Evolutionary conservation across 768 basidiomycete genomes (phyloP).

Genomic region (Vararia minispora): DNA sequence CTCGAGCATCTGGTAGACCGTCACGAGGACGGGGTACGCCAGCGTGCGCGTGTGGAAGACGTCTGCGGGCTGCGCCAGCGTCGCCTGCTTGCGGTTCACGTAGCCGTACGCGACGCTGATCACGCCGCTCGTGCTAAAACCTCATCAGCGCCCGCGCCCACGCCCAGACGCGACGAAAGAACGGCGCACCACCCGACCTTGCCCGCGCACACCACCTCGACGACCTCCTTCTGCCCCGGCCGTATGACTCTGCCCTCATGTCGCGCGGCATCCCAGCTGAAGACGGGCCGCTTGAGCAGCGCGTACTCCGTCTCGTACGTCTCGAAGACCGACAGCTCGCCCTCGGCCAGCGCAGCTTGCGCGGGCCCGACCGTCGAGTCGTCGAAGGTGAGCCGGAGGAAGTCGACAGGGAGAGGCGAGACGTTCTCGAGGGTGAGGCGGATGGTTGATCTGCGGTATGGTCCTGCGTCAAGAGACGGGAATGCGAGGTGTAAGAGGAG

Average conservation of each 20-base stretch:
- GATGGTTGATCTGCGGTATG: conserved; percentile 54
- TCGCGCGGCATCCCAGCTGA: conserved; percentile 55
- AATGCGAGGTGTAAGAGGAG: not conserved
- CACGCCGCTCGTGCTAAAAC: conserved; percentile 56
- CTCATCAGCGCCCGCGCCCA: conserved; percentile 1
- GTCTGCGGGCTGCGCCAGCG: conserved; percentile 24
- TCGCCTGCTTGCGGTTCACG: conserved; percentile 34
- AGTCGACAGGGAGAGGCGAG: conserved; percentile 73
- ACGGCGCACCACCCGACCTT: conserved; percentile 81
- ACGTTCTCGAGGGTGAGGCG: conserved; percentile 87
- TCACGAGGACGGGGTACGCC: conserved; percentile 81
- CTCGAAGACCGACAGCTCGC: conserved; percentile 71
- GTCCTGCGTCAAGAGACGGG: conserved; percentile 7
- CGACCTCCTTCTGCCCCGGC: conserved; percentile 59
- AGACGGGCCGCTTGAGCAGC: conserved; percentile 65
- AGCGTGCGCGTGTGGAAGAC: conserved; percentile 82
- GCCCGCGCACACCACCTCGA: conserved; percentile 70
- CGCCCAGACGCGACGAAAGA: not conserved
- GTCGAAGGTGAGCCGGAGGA: conserved; percentile 77
- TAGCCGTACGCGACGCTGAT: conserved; percentile 80
- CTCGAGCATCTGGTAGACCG: conserved; percentile 93
- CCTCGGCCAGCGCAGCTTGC: conserved; percentile 68
- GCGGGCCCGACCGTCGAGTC: conserved; percentile 79
- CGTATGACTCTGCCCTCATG: conserved; percentile 40
- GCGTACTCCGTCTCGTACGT: conserved; percentile 87